Conservation (phyloP, 805 yeast species). For the Dipodascopsis tothii region DNA sequence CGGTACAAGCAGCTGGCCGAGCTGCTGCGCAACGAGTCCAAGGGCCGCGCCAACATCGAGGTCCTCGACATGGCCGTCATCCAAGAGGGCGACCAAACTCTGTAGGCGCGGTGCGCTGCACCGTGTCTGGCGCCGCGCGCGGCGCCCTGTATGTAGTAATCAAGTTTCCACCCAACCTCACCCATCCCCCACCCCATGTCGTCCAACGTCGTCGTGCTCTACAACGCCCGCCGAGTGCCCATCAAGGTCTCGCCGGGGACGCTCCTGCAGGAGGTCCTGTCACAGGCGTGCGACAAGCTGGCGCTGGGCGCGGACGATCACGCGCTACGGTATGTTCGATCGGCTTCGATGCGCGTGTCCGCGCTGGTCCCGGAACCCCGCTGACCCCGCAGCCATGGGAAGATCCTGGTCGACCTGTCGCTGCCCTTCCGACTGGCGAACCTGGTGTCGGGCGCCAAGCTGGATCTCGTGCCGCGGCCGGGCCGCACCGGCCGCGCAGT, state of each 20-base stretch:
- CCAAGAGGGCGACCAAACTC: slow-evolving; percentile 42
- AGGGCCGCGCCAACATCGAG: slow-evolving; percentile 62
- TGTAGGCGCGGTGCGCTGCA: background rate
- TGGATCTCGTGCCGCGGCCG: slow-evolving; percentile 20
- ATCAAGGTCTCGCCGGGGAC: slow-evolving; percentile 34
- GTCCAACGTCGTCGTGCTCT: slow-evolving; percentile 29
- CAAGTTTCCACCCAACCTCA: no score
- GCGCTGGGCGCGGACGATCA: slow-evolving; percentile 25
- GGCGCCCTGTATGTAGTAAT: no score
- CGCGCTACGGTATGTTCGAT: slow-evolving; percentile 12
- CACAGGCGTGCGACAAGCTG: slow-evolving; percentile 35
- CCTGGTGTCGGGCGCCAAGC: slow-evolving; percentile 41
- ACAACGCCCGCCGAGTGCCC: slow-evolving; percentile 33
- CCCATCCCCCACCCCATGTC: no score
- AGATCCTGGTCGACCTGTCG: slow-evolving; percentile 32
- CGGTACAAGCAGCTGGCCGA: slow-evolving; percentile 65
- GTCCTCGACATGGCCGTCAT: slow-evolving; percentile 84
- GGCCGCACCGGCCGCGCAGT: background rate
- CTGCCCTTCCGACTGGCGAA: slow-evolving; percentile 40
- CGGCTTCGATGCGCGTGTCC: background rate
- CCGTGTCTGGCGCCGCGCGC: no score
- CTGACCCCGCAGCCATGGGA: slow-evolving; percentile 28
- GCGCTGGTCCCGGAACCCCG: background rate
- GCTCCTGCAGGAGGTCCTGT: slow-evolving; percentile 34
- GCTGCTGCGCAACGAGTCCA: slow-evolving; percentile 45